phyloP scores from a whole-genome alignment of 1,139 yeast genomes.

The Candida smagusa region DNA sequence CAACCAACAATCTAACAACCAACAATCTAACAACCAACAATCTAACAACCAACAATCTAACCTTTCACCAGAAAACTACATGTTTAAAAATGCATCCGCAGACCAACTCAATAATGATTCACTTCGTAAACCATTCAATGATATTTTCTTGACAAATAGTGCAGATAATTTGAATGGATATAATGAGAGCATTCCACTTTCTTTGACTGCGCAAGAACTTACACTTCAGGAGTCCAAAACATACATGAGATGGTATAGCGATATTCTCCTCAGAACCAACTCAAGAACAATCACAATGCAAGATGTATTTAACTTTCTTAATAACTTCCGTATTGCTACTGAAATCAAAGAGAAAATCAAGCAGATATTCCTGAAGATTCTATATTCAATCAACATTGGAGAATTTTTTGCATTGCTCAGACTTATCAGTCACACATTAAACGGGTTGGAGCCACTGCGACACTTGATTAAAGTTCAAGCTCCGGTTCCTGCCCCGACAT shows the following conservation, averaged over 20 bases:
- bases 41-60: not conserved
- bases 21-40: not conserved
- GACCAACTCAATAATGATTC: conserved; percentile 2
- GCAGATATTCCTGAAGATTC: conserved; percentile 49
- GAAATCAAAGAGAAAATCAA: conserved; percentile 42
- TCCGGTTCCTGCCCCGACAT: conserved; percentile 64
- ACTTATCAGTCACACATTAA: conserved; percentile 55
- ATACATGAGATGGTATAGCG: conserved; percentile 75
- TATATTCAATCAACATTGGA: conserved; percentile 59
- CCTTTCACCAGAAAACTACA: conserved; percentile 3
- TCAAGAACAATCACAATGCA: conserved; percentile 53
- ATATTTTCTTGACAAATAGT: conserved; percentile 5
- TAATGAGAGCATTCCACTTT: conserved; percentile 46
- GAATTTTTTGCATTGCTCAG: conserved; percentile 73
- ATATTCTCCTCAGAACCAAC: conserved; percentile 57
- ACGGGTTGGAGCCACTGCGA: conserved; percentile 49
- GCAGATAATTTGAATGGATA: conserved; percentile 7
- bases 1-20: too few relatives aligned
- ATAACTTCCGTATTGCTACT: conserved; percentile 54
- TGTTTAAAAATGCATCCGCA: conserved; percentile 6
- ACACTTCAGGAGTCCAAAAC: conserved; percentile 66
- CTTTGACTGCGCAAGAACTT: conserved; percentile 59
- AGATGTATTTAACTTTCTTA: conserved; percentile 63
- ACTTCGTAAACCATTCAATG: not conserved
- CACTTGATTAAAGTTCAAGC: conserved; percentile 49